These are phyloP conservation scores for Xylaria sp. DNA, from an alignment of 2,329 filamentous ascomycete genomes.

Conservation along the genomic window DNA sequence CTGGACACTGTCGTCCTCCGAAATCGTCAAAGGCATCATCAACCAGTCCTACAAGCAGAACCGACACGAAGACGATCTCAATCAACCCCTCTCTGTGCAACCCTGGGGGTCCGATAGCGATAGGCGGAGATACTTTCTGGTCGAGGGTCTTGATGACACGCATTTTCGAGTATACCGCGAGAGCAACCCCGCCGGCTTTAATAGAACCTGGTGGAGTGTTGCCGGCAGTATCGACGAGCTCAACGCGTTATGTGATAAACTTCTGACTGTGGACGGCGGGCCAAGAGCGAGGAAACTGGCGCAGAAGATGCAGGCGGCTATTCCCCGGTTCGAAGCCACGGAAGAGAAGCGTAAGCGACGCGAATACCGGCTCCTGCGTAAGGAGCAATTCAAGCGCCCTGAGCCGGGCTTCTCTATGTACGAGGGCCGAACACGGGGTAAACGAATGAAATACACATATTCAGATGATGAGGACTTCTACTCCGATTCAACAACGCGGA, in stretches of 20 bases:
- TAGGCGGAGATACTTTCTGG: slow-evolving; percentile 90
- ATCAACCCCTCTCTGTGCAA: slow-evolving; percentile 89
- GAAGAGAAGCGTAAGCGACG: slow-evolving; percentile 96
- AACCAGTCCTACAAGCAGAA: slow-evolving; percentile 89
- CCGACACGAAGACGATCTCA: slow-evolving; percentile 80
- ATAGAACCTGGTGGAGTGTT: slow-evolving; percentile 89
- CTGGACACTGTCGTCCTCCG: slow-evolving; percentile 91
- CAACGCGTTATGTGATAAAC: slow-evolving; percentile 76
- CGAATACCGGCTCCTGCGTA: slow-evolving; percentile 87
- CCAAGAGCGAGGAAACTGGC: slow-evolving; percentile 83
- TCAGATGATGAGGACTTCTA: slow-evolving; percentile 84
- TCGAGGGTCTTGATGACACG: slow-evolving; percentile 95
- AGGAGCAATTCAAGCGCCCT: slow-evolving; percentile 86
- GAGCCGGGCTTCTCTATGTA: slow-evolving; percentile 93
- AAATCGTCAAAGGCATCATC: slow-evolving; percentile 81
- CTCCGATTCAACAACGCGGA: slow-evolving; percentile 72
- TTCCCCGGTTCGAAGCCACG: slow-evolving; percentile 91
- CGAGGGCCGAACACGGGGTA: slow-evolving; percentile 94
- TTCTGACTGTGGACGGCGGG: slow-evolving; percentile 80
- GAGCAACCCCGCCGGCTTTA: slow-evolving; percentile 81
- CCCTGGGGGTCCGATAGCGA: slow-evolving; percentile 91
- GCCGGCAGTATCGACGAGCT: slow-evolving; percentile 92
- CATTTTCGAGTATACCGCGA: slow-evolving; percentile 94
- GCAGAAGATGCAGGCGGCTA: slow-evolving; percentile 79
- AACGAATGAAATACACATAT: slow-evolving; percentile 96